Base-by-base conservation (phyloP, 768 basidiomycete genomes). In the Antrodiella citrinella region DNA sequence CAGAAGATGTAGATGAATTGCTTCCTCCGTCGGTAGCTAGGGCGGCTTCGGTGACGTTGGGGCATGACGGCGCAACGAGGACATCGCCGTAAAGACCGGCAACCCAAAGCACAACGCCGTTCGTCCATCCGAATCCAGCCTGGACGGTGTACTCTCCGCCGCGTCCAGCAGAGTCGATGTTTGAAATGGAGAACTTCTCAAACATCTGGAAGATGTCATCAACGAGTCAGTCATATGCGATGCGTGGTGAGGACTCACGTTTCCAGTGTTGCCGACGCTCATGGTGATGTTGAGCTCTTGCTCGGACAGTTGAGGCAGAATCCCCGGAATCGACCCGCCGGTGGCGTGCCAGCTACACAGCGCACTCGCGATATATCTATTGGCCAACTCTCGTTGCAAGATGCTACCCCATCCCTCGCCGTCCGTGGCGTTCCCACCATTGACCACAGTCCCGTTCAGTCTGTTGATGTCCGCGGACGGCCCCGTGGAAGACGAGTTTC, bases 281-380 rank as follows among this genome's bases (percentile, higher is more conserved):
- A 71, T 64, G 0, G 82, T 89, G 7, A 85, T 70, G 56, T 86
- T 84, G 50, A 92, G 73, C 63, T 86, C 79, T 13, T 72, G 66
- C 55, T 81, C 73, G 0, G 91, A 78, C 20, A 95, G 72, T 51
- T 80, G 78, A 19, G 85, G 76, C 3, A 94, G 67, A 35, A 91
- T 18, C 13, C 75, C 76, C 0, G 80, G 73, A 41, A 97, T 86
- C 3, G 82, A 82, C 4, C 94, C 94, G 26, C 94, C 94, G 0
- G 92, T 96, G 11, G 88, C 82, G 56, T 82, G 78, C 93, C 94
- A 97, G 57, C 88, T 91, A 66, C 94, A 96, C 54, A 95, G 75
- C 1, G 81, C 80, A 54, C 90, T 85, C 22, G 84, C 71, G 57
- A 88, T 72, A 64, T 93, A 95, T 35, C 94, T 77, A 62, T 95